Base-by-base conservation (phyloP, 768 basidiomycete genomes). In the Termitomyces sp. region DNA sequence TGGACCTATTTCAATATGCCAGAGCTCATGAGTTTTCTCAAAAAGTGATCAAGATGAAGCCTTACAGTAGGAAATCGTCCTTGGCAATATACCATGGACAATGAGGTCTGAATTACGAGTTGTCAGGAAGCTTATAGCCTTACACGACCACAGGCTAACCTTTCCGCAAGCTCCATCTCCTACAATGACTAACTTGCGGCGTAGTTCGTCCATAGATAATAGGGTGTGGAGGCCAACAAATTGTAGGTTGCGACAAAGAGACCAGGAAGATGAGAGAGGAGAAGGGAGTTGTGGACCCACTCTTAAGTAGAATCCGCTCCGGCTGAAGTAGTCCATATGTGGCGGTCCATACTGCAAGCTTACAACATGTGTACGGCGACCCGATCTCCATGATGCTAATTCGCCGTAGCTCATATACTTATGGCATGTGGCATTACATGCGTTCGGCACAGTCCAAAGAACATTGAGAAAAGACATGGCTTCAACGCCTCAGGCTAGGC, bases 131-230 rank as follows among this genome's bases (percentile, higher is more conserved):
- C 20, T 32, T 20, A 14, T 56, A n/a, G 24, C 24, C 26, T 46
- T 7, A 28, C 50, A 43, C 36, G 32, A 56, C 45, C 18, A 57
- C 36, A 33, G 28, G 3, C 66, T 51, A 36, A 90, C 90, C 90
- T 94, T 94, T 76, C 92, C 93, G 67, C 92, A 95, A 76, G 92
- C 93, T 83, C 94, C 94, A 79, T 96, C 94, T 72, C 95, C 95
- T 64, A 98, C 93, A 72, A 98, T 97, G 73, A 98, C 95, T 66
- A 98, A 87, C 77, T 98, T 98, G 75, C 94, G 90, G 77, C 95
- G 86, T 75, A 97, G 94, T 81, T 96, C 94, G 70, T 92, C 87
- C 94, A 96, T 97, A 6, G 36, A 33, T 30, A 38, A 40, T 24
- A n/a, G n/a, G 16, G 7, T 18, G 2, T n/a, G 16, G 18, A 51